Conservation (phyloP, 768 basidiomycete genomes). For the Suillus tomentosus region DNA sequence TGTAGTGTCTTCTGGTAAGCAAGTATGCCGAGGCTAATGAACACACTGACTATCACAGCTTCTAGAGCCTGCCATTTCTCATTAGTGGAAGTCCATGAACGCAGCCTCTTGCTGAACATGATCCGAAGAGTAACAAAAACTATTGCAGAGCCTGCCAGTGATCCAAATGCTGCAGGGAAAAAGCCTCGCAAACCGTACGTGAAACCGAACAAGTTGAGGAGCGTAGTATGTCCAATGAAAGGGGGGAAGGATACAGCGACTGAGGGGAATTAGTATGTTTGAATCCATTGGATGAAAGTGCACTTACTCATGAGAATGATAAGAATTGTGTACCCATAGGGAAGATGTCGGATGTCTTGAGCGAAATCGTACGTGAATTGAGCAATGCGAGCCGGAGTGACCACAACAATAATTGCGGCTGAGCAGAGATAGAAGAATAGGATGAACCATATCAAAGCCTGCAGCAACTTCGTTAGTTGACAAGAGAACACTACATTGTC, state of each 20-base stretch:
- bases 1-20: conserved; percentile 26
- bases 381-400: conserved; percentile 66
- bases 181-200: conserved; percentile 83
- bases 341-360: conserved; percentile 56
- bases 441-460: conserved; percentile 64
- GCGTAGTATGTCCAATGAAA: conserved; percentile 31
- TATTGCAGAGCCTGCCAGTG: conserved; percentile 63
- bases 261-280: conserved; percentile 17
- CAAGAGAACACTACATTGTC: neutral
- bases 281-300: conserved; percentile 54
- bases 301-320: conserved; percentile 52
- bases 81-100: conserved; percentile 60
- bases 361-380: conserved; percentile 74
- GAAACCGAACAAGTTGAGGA: conserved; percentile 72
- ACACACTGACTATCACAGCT: conserved; percentile 60
- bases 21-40: conserved; percentile 8
- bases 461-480: conserved; percentile 9
- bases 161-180: conserved; percentile 60
- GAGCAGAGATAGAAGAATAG: conserved; percentile 55
- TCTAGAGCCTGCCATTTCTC: conserved; percentile 80
- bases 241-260: conserved; percentile 35
- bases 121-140: conserved; percentile 63
- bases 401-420: conserved; percentile 45
- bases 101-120: conserved; percentile 57
- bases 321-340: conserved; percentile 65